phyloP scores from a whole-genome alignment of 768 basidiomycete genomes.

The Terana coerulea region DNA sequence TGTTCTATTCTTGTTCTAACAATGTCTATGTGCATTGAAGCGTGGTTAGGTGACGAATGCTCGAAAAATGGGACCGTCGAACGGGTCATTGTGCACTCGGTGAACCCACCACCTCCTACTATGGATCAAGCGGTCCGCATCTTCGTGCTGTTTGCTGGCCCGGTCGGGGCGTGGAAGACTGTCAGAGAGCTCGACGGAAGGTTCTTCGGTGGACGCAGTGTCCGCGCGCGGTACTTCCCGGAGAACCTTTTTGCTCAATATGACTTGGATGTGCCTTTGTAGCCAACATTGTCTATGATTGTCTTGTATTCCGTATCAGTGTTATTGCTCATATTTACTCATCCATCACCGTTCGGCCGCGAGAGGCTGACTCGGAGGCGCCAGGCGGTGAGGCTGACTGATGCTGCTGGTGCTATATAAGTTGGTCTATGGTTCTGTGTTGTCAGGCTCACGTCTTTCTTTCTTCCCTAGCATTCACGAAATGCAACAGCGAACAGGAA shows the following conservation, averaged over 20 bases:
- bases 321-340: too few species aligned
- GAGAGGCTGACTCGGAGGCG: too few species aligned
- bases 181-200: conserved; percentile 91
- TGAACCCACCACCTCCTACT: conserved; percentile 60
- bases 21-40: conserved; percentile 1
- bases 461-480: too few species aligned
- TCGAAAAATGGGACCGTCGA: conserved; percentile 91
- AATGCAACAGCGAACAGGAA: too few species aligned
- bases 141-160: conserved; percentile 88
- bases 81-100: conserved; percentile 78
- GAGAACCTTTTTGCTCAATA: conserved; percentile 51
- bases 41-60: conserved; percentile 74
- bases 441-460: too few species aligned
- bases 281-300: too few species aligned
- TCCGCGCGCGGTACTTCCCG: conserved; percentile 79
- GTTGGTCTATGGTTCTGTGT: too few species aligned
- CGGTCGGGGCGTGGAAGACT: conserved; percentile 94
- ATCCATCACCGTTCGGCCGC: too few species aligned
- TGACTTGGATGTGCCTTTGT: conserved; percentile 46
- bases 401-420: too few species aligned
- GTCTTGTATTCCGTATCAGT: too few species aligned
- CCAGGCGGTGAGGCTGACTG: too few species aligned
- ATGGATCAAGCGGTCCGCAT: conserved; percentile 85
- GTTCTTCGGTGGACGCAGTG: conserved; percentile 83
- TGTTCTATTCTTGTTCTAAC: conserved; percentile 16